These are phyloP conservation scores for Metrosideros polymorpha DNA, from an alignment of 441 rosid species.

Conservation along the genomic window DNA sequence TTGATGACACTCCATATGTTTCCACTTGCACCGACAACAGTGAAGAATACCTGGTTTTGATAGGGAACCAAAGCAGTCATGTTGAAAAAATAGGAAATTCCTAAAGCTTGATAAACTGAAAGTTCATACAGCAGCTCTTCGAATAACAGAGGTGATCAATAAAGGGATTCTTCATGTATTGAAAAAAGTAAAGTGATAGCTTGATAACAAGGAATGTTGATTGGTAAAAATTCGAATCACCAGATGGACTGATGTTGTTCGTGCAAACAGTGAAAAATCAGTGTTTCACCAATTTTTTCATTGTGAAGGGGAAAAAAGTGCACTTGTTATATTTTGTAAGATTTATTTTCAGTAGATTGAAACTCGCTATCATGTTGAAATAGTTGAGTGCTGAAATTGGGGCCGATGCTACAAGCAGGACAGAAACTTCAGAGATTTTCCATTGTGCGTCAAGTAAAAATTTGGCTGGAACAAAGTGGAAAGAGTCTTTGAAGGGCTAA, in stretches of 20 bases:
- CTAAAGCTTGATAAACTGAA: not conserved
- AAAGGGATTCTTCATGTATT: not conserved
- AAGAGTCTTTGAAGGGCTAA: not conserved
- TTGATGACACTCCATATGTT: conserved; percentile 65
- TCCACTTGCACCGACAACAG: conserved; percentile 86
- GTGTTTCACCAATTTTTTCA: not conserved
- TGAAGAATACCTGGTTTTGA: conserved; percentile 55
- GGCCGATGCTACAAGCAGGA: not conserved
- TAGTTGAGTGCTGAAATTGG: not conserved
- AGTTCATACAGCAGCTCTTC: not conserved
- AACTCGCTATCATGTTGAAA: not conserved
- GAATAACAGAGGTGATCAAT: not conserved
- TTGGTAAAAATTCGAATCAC: not conserved
- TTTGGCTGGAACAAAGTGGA: not conserved
- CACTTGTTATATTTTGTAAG: not conserved
- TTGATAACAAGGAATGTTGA: not conserved
- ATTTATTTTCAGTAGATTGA: not conserved
- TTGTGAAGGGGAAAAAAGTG: not conserved
- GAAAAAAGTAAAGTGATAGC: not conserved
- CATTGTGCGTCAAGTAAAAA: not conserved
- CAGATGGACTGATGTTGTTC: not conserved
- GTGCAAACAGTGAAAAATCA: not conserved
- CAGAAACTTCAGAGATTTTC: not conserved
- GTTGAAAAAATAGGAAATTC: not conserved
- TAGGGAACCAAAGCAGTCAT: not conserved